phyloP scores from a whole-genome alignment of 2,329 filamentous ascomycete genomes.

The Monilinia polystroma region DNA sequence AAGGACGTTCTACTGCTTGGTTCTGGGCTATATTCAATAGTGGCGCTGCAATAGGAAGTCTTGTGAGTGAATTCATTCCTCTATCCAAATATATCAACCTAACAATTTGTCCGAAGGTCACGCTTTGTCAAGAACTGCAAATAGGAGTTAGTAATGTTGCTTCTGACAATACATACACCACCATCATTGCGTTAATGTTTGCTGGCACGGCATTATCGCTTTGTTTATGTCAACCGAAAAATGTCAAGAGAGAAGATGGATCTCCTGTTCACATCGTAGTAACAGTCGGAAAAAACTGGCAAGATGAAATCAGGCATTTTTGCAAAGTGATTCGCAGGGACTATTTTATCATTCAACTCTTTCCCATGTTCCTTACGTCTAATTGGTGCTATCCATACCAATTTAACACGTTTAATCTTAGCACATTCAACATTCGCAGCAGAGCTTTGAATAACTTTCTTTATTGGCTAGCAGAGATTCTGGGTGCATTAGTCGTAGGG shows the following conservation, averaged over 20 bases:
- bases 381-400: slow-evolving; percentile 80
- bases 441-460: slow-evolving; percentile 70
- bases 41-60: slow-evolving; percentile 26
- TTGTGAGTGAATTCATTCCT: slow-evolving; percentile 14
- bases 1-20: slow-evolving; percentile 71
- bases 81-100: background rate
- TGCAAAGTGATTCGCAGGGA: slow-evolving; percentile 67
- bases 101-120: slow-evolving; percentile 46
- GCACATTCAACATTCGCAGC: slow-evolving; percentile 70
- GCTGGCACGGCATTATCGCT: slow-evolving; percentile 62
- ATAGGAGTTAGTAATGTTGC: slow-evolving; percentile 42
- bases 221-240: slow-evolving; percentile 65
- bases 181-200: slow-evolving; percentile 25
- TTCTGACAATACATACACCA: slow-evolving; percentile 24
- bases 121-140: slow-evolving; percentile 69
- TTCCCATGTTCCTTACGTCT: slow-evolving; percentile 76
- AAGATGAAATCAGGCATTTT: slow-evolving; percentile 70
- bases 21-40: slow-evolving; percentile 26
- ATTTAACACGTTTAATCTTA: slow-evolving; percentile 69
- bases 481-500: slow-evolving; percentile 71
- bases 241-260: slow-evolving; percentile 72
- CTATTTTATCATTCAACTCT: slow-evolving; percentile 69
- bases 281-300: slow-evolving; percentile 85
- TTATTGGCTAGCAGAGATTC: slow-evolving; percentile 74
- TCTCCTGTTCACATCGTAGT: slow-evolving; percentile 65